These are phyloP conservation scores for Aspergillus caelatus DNA, from an alignment of 2,329 filamentous ascomycete genomes.

Conservation along the genomic window DNA sequence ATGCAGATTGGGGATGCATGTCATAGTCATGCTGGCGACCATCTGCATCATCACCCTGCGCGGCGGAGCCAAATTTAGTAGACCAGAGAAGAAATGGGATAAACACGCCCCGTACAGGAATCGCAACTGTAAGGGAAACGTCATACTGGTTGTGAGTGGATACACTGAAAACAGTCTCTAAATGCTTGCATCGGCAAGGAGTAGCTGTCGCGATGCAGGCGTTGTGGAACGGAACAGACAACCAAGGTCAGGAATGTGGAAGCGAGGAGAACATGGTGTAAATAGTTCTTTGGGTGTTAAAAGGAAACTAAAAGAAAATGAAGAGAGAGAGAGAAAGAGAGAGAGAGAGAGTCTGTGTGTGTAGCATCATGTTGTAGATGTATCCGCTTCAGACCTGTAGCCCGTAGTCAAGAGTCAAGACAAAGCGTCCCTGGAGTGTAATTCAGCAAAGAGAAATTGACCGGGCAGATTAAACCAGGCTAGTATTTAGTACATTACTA, in stretches of 20 bases:
- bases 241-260: background rate
- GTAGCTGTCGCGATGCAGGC: background rate
- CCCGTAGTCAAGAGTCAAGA: background rate
- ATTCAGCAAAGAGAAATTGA: background rate
- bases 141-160: constrained; percentile 18
- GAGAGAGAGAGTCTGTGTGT: background rate
- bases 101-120: too few species aligned
- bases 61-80: background rate
- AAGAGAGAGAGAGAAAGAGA: background rate
- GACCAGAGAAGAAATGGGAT: background rate
- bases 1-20: constrained; percentile 19
- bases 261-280: background rate
- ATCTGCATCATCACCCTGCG: constrained; percentile 14
- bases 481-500: background rate
- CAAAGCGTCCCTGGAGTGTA: background rate
- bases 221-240: background rate
- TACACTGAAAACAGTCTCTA: constrained; percentile 16
- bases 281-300: background rate
- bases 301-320: too few species aligned
- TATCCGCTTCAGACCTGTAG: background rate
- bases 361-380: too few species aligned
- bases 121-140: too few species aligned
- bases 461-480: background rate
- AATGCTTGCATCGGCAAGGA: background rate
- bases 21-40: constrained; percentile 19